Base-by-base conservation (phyloP, 2,329 filamentous ascomycete genomes). In the Didymella segeticola region DNA sequence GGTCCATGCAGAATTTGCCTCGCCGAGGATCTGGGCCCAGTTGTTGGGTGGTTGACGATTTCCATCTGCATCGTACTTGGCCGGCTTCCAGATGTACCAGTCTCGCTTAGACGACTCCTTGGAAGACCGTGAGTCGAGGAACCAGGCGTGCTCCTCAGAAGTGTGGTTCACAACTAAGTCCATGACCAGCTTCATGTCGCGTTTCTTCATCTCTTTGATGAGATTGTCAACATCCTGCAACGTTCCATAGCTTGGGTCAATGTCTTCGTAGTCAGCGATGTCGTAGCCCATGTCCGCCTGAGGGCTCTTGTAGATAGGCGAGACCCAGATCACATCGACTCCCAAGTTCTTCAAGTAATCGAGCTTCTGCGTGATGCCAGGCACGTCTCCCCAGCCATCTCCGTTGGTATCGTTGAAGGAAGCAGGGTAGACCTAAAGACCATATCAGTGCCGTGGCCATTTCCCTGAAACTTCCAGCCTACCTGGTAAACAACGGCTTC, bases 31-130 rank as follows among this genome's bases (percentile, higher is more conserved):
- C 73, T 83, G 62, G 74, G 81, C 64, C 82, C 89, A 93, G 72
- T 93, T 93, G 59, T 90, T 93, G 0, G 90, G 89, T 0, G 89
- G 88, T 38, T 87, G 79, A 0, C 86, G 82, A 29, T 82, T 83
- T 0, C 88, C 89, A 19, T 85, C 76, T n/a, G 73, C 63, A 33
- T 70, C 75, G 43, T 75, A 78, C 1, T 77, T 75, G 1, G 79
- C 73, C 2, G 77, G 72, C 51, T 71, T 71, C 82, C 82, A 85
- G 61, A 84, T 79, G 56, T 84, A 84, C 81, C 82, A 85, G 49
- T 83, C 80, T 19, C 80, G 71, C 48, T 82, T 83, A 0, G 75
- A 61, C 1, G 75, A 80, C 1, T 68, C 56, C 53, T 73, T 80
- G 0, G 79, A 81, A 1, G 75, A 77, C 2, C 78, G 72, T 0